Evolutionary conservation across 345 rosid genomes (phyloP).

Genomic region (Populus alba): DNA sequence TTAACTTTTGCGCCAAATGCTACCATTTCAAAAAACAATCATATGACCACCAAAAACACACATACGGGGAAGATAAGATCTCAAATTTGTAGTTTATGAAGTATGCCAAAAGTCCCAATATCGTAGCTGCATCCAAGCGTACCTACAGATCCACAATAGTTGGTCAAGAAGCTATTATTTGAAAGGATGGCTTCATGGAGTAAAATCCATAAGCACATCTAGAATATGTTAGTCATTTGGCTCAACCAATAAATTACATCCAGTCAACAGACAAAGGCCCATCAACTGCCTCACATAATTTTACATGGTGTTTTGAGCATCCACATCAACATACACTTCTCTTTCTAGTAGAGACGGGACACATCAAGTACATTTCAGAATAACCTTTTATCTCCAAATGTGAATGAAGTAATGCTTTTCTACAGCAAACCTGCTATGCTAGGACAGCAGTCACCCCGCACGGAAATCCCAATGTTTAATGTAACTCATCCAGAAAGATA

Average conservation of each 20-base stretch:
- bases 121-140: constrained; percentile 76
- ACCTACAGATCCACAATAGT: constrained; percentile 49
- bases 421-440: too few relatives aligned
- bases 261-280: too few relatives aligned
- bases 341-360: too few relatives aligned
- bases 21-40: not conserved
- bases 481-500: too few relatives aligned
- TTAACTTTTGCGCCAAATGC: not conserved
- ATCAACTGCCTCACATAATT: too few relatives aligned
- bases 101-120: constrained; percentile 88
- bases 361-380: too few relatives aligned
- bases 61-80: constrained; percentile 82
- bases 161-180: constrained; percentile 2
- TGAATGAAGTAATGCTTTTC: too few relatives aligned
- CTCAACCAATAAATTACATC: too few relatives aligned
- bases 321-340: too few relatives aligned
- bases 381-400: too few relatives aligned
- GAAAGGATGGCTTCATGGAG: not conserved
- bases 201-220: not conserved
- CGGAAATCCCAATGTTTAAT: too few relatives aligned
- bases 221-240: not conserved
- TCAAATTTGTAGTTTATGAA: constrained; percentile 91
- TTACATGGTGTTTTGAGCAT: not conserved
- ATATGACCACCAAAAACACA: constrained; percentile 11
- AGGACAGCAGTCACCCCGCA: too few relatives aligned